These are phyloP conservation scores for Cladosporium sphaerospermum DNA, from an alignment of 2,329 filamentous ascomycete species.

Conservation along the genomic window DNA sequence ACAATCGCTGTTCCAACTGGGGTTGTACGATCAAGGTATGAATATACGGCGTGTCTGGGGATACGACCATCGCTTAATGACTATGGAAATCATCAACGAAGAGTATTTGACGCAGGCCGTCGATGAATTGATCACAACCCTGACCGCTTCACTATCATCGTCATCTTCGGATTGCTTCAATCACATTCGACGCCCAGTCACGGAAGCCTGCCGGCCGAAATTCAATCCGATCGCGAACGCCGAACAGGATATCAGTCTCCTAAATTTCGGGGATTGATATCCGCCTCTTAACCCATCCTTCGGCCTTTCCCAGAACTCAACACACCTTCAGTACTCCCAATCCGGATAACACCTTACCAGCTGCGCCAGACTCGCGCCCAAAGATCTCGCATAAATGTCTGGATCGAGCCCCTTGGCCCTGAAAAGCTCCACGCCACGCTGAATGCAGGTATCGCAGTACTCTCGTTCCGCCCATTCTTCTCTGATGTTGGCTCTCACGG, in stretches of 20 bases:
- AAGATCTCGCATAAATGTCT: neutral
- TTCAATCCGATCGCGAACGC: neutral
- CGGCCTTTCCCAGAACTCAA: neutral
- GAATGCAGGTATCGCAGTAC: neutral
- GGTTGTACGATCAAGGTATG: neutral
- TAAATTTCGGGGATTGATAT: too few relatives aligned
- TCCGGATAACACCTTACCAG: neutral
- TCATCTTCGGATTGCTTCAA: too few relatives aligned
- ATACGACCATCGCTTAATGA: too few relatives aligned
- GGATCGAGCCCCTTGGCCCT: neutral
- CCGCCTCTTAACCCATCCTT: too few relatives aligned
- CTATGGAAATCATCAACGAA: too few relatives aligned
- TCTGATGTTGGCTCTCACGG: too few relatives aligned
- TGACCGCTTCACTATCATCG: too few relatives aligned
- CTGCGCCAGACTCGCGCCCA: neutral
- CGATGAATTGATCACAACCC: too few relatives aligned
- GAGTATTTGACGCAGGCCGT: too few relatives aligned
- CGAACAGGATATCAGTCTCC: neutral
- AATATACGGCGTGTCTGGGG: neutral
- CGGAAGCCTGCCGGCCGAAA: too few relatives aligned
- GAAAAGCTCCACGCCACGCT: neutral
- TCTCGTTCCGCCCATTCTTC: neutral
- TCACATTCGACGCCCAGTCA: too few relatives aligned
- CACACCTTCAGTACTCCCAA: neutral
- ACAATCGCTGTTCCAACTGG: too few relatives aligned